These are phyloP conservation scores for Odontarrhena argentea DNA, from an alignment of 345 rosid species.

Conservation along the genomic window DNA sequence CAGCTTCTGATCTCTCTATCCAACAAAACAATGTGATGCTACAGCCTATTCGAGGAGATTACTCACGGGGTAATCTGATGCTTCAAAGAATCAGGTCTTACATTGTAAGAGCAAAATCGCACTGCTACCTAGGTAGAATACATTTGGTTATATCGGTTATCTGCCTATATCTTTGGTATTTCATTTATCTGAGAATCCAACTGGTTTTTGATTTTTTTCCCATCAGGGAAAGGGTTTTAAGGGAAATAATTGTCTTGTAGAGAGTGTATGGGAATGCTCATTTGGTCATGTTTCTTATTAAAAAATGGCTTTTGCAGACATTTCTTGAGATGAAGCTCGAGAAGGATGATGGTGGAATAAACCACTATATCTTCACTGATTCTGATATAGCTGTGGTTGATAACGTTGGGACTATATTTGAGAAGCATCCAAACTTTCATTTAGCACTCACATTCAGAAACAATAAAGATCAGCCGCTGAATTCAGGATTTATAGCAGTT, in stretches of 20 bases:
- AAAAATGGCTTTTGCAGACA: conserved; percentile 45
- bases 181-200: conserved; percentile 3
- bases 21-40: conserved; percentile 53
- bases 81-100: conserved; percentile 98
- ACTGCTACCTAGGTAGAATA: conserved; percentile 61
- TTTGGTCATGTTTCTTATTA: not conserved
- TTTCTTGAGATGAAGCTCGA: conserved; percentile 67
- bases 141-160: conserved; percentile 21
- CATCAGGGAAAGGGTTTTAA: not conserved
- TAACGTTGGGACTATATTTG: conserved; percentile 66
- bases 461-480: conserved; percentile 91
- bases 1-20: conserved; percentile 69
- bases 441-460: conserved; percentile 90
- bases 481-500: conserved; percentile 93
- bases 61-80: conserved; percentile 87
- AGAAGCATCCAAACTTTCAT: conserved; percentile 59
- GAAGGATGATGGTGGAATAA: conserved; percentile 48
- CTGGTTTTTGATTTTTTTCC: not conserved
- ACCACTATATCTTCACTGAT: conserved; percentile 83
- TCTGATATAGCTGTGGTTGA: conserved; percentile 84
- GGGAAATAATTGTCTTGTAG: conserved; percentile 4
- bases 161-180: not conserved
- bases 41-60: conserved; percentile 77
- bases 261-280: not conserved
- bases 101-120: conserved; percentile 81